phyloP scores from a whole-genome alignment of 2,329 filamentous ascomycete species.

The Amauroascus niger region DNA sequence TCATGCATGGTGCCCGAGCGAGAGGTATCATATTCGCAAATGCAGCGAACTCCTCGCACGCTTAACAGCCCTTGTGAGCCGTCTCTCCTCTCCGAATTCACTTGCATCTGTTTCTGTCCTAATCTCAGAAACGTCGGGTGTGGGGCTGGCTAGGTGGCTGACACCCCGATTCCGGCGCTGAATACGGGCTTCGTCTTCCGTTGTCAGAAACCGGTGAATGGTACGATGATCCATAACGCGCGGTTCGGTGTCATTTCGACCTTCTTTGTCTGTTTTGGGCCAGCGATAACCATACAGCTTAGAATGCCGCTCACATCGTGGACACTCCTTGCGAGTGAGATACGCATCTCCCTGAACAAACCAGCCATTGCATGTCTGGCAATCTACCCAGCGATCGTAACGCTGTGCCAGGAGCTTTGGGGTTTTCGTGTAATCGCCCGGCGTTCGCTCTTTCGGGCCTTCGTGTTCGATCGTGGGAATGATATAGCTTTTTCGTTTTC shows the following conservation, averaged over 20 bases:
- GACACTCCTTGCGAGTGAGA: conserved; percentile 74
- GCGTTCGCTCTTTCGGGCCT: conserved; percentile 41
- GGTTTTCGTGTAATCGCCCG: conserved; percentile 77
- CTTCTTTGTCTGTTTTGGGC: conserved; percentile 85
- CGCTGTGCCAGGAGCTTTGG: conserved; percentile 64
- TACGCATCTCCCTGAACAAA: conserved; percentile 89
- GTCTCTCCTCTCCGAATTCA: conserved; percentile 28
- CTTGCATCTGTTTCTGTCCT: conserved; percentile 33
- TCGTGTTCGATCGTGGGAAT: conserved; percentile 34
- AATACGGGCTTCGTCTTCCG: conserved; percentile 52
- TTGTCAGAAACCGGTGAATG: conserved; percentile 71
- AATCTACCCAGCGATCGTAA: conserved; percentile 76
- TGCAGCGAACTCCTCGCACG: conserved; percentile 17
- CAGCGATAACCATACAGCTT: conserved; percentile 92
- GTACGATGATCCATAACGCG: conserved; percentile 73
- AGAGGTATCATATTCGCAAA: neutral
- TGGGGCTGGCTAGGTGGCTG: conserved; percentile 24
- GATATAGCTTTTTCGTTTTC: conserved; percentile 23
- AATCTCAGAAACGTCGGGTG: conserved; percentile 31
- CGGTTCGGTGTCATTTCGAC: conserved; percentile 59
- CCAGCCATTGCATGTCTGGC: conserved; percentile 66
- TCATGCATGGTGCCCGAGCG: neutral
- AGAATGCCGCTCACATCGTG: conserved; percentile 86
- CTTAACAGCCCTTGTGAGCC: conserved; percentile 29
- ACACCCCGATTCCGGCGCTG: conserved; percentile 32